Evolutionary conservation across 768 basidiomycete species (phyloP).

Genomic region (Zangia roseola): DNA sequence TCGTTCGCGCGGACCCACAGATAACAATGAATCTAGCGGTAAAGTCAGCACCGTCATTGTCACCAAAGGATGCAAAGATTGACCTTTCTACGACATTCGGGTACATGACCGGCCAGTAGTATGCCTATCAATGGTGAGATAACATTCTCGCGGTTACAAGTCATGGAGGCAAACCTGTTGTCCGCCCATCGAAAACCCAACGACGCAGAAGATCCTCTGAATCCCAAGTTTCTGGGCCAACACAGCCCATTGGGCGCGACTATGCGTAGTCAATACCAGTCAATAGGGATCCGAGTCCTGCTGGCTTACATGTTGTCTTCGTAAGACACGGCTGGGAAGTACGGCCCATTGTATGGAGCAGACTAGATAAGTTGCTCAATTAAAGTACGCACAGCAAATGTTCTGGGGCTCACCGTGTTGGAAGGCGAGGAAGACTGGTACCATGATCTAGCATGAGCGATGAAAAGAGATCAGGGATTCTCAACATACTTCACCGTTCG

Average conservation of each 20-base stretch:
- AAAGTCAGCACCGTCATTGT: not conserved
- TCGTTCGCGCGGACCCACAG: slow-evolving; percentile 56
- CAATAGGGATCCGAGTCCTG: not conserved
- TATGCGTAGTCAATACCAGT: slow-evolving; percentile 15
- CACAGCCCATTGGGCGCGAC: slow-evolving; percentile 54
- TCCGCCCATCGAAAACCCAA: slow-evolving; percentile 61
- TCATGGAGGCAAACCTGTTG: slow-evolving; percentile 37
- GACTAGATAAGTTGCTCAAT: slow-evolving; percentile 35
- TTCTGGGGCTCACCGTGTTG: slow-evolving; percentile 34
- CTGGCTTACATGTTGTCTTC: slow-evolving; percentile 53
- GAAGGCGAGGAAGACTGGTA: slow-evolving; percentile 58
- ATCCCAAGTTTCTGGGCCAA: slow-evolving; percentile 46
- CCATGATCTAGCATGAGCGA: not conserved
- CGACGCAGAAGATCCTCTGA: slow-evolving; percentile 42
- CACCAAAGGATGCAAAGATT: not conserved
- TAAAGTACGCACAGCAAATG: not conserved
- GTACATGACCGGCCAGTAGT: slow-evolving; percentile 56
- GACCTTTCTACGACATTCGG: slow-evolving; percentile 54
- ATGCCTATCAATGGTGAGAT: slow-evolving; percentile 36
- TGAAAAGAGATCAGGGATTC: not conserved
- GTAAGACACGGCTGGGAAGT: slow-evolving; percentile 55
- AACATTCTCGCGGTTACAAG: not conserved
- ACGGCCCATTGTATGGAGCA: slow-evolving; percentile 55
- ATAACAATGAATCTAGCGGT: slow-evolving; percentile 44
- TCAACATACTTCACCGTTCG: slow-evolving; percentile 52